Evolutionary conservation across 495 filamentous ascomycete genomes (phyloP).

Genomic region (Daldinia decipiens): DNA sequence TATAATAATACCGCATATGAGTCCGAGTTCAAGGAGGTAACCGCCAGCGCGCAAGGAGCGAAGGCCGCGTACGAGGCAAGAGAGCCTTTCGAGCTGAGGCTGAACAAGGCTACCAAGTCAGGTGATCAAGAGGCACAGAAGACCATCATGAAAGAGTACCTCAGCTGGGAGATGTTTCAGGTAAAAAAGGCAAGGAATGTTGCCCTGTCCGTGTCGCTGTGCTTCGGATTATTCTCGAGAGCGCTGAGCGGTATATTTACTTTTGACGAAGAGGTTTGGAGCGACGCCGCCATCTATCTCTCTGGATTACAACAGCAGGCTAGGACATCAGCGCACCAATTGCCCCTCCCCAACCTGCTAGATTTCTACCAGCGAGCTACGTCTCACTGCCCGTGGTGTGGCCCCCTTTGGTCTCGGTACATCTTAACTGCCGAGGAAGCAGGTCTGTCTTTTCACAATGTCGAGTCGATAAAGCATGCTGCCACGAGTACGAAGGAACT

Average conservation of each 20-base stretch:
- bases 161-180: constrained; percentile 82
- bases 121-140: constrained; percentile 68
- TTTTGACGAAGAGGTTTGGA: constrained; percentile 77
- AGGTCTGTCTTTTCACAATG: constrained; percentile 75
- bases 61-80: constrained; percentile 75
- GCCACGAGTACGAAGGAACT: constrained; percentile 85
- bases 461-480: constrained; percentile 89
- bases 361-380: constrained; percentile 74
- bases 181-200: constrained; percentile 60
- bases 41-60: constrained; percentile 69
- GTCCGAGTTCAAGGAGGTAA: constrained; percentile 77
- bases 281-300: constrained; percentile 81
- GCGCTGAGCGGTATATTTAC: constrained; percentile 73
- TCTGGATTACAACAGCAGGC: constrained; percentile 52
- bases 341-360: constrained; percentile 56
- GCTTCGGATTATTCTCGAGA: constrained; percentile 80
- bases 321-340: constrained; percentile 40
- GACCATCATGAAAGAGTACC: constrained; percentile 74
- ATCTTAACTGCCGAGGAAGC: constrained; percentile 83
- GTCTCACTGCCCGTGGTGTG: constrained; percentile 91
- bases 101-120: constrained; percentile 67
- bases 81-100: constrained; percentile 74
- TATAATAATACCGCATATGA: constrained; percentile 83
- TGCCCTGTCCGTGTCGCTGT: constrained; percentile 64
- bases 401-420: constrained; percentile 88